Percentiles rank a stretch among this genome's conserved stretches.
Conservation (phyloP, 2,329 filamentous ascomycete genomes). For the Stachybotrys echinatus region DNA sequence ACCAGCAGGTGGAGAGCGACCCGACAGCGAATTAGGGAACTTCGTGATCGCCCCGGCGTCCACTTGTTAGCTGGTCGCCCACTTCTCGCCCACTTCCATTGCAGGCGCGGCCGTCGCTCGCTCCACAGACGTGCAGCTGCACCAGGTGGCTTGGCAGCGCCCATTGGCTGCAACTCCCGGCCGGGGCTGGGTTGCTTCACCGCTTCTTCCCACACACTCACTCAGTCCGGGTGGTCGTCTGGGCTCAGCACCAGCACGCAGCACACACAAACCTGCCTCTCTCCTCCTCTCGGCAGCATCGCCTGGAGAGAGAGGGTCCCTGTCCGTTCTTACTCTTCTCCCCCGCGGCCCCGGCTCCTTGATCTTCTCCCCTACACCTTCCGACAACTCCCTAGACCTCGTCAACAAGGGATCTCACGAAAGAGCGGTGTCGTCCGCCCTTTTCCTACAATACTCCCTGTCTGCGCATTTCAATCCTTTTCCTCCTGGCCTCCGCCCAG, state of each 20-base stretch:
- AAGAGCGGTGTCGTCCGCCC: conserved; percentile 40
- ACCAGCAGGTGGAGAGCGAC: not conserved
- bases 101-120: conserved; percentile 6
- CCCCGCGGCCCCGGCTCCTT: conserved; percentile 15
- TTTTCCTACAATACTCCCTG: conserved; percentile 28
- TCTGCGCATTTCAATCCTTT: conserved; percentile 19
- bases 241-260: not conserved
- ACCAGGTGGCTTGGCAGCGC: conserved; percentile 21
- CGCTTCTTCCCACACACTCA: conserved; percentile 27
- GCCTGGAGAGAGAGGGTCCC: not conserved
- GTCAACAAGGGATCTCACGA: conserved; percentile 23
- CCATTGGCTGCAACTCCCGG: conserved; percentile 29
- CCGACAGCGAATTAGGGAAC: not conserved
- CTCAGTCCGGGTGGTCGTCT: not conserved
- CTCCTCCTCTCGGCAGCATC: not conserved
- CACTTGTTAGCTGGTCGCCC: conserved; percentile 3
- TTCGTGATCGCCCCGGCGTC: not conserved
- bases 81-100: conserved; percentile 14
- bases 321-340: conserved; percentile 4
- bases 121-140: conserved; percentile 21
- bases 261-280: not conserved
- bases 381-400: conserved; percentile 14
- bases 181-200: conserved; percentile 29
- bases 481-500: conserved; percentile 28
- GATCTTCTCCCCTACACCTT: conserved; percentile 21